Conservation (phyloP, 225 moss, liverwort and hornwort species). For the Takakia lepidozioides region DNA sequence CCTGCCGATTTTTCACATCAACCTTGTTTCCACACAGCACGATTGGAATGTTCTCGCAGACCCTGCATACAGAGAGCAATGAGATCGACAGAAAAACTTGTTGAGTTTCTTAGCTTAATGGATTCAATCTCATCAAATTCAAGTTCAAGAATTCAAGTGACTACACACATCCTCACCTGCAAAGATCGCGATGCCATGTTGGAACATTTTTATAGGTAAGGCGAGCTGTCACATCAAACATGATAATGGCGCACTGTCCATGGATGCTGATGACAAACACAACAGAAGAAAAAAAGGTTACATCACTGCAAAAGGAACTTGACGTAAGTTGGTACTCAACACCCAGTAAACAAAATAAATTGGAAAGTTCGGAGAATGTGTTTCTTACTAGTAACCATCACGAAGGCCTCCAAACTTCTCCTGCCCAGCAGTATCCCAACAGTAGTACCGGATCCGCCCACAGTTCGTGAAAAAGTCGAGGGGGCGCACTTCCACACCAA, state of each 20-base stretch:
- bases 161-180: constrained; percentile 15
- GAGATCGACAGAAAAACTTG: too few species aligned
- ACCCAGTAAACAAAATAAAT: background rate
- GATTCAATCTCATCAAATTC: too few species aligned
- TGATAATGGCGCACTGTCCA: constrained; percentile 51
- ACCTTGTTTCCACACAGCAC: constrained; percentile 55
- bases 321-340: background rate
- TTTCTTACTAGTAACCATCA: constrained; percentile 48
- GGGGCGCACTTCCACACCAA: too few species aligned
- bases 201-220: constrained; percentile 53
- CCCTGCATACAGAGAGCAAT: constrained; percentile 12
- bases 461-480: too few species aligned
- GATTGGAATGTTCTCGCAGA: constrained; percentile 48
- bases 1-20: constrained; percentile 55
- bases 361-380: too few species aligned
- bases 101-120: too few species aligned
- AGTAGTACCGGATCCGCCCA: too few species aligned
- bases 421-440: too few species aligned
- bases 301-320: too few species aligned
- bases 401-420: constrained; percentile 48
- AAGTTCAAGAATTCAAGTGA: too few species aligned
- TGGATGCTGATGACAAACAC: constrained; percentile 25
- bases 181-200: constrained; percentile 49
- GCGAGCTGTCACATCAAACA: constrained; percentile 50
- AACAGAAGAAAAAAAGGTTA: background rate